Base-by-base conservation (phyloP, 495 filamentous ascomycete species). In the Penicillium odoratum region DNA sequence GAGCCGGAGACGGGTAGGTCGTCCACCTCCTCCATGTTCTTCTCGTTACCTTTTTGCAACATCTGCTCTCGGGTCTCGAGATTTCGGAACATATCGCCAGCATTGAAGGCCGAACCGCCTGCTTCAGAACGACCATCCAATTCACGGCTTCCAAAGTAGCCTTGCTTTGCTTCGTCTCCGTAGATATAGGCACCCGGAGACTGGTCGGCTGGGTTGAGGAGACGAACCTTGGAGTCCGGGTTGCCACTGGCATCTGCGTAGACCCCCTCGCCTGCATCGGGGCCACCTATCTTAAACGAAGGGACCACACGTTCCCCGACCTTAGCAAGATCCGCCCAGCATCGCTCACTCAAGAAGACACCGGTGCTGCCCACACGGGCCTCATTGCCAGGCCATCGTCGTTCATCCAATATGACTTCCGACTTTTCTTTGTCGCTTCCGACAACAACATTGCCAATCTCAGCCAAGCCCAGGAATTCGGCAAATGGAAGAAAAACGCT, bases 11-110 rank as follows among this genome's bases (percentile, higher is more conserved):
- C 85, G 18, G 81, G 81, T 51, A 87, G 79, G 58, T 91, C 89
- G 56, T 98, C 95, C 6, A 98, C 89, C 74, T 97, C 92, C 47
- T 88, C 83, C 79, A 97, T 86, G 28, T 91, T 85, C 69, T 91
- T 91, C 55, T 95, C 90, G 62, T 96, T 93, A 59, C 90, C 92
- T 51, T 96, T 95, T 69, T 98, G 93, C 4, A 93, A 89, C 90
- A 98, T 70, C 70, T 94, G 88, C 70, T 95, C 87, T 52, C 88
- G 83, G 4, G 91, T 96, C 59, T 97, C 93, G n/a, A 97, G 79
- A 59, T 96, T 95, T 59, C 88, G 88, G 83, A 98, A 98, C 93
- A 98, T 96, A 68, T 98, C 93, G 15, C 94, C 93, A 48, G 85
- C 88, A 55, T 91, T 88, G 61, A 96, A 89, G 15, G 92, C 92